These are phyloP conservation scores for Pisolithus thermaeus DNA, from an alignment of 1,284 basidiomycete genomes.

Conservation along the genomic window DNA sequence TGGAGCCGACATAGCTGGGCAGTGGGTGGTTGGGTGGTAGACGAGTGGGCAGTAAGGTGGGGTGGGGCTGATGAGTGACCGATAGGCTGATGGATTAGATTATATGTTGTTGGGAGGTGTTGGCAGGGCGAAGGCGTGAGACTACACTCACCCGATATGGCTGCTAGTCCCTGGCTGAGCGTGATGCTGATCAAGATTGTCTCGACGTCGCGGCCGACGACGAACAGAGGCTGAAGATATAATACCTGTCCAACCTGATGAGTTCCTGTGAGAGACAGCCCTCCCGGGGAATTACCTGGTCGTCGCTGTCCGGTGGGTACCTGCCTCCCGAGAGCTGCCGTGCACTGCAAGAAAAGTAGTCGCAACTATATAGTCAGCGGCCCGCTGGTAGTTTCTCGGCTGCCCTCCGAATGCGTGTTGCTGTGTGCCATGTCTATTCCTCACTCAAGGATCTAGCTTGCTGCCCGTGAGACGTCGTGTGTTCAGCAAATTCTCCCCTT, in stretches of 20 bases:
- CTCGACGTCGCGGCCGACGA: too few species aligned
- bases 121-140: background rate
- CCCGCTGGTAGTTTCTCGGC: background rate
- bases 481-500: background rate
- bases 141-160: background rate
- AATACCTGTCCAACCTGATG: too few species aligned
- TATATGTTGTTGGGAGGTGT: background rate
- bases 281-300: too few species aligned
- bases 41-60: constrained; percentile 10
- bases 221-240: too few species aligned
- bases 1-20: constrained; percentile 38
- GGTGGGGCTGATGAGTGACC: constrained; percentile 6
- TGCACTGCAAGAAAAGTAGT: too few species aligned
- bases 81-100: constrained; percentile 13
- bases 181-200: background rate
- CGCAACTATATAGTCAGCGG: too few species aligned
- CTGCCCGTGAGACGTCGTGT: background rate
- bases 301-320: too few species aligned
- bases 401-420: background rate
- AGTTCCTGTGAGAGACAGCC: too few species aligned
- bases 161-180: background rate
- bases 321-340: too few species aligned
- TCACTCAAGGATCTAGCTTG: background rate
- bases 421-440: constrained; percentile 1
- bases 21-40: constrained; percentile 17